phyloP scores from a whole-genome alignment of 345 rosid species.

The Reutealis trisperma region DNA sequence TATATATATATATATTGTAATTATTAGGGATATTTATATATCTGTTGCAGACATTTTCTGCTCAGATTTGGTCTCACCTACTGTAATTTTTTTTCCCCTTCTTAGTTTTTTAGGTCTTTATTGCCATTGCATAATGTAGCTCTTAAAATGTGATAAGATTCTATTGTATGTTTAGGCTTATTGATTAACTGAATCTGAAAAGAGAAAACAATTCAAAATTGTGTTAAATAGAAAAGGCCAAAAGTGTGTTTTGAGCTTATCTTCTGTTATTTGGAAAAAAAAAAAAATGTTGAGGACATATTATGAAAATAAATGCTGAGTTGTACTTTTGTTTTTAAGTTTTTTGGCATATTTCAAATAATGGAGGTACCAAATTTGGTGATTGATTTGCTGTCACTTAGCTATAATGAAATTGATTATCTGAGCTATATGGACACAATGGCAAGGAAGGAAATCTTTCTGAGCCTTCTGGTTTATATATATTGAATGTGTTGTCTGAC shows the following conservation, averaged over 20 bases:
- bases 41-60: not conserved
- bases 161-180: too few relatives aligned
- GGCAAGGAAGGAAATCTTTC: not conserved
- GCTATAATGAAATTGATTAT: not conserved
- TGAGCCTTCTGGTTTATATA: too few relatives aligned
- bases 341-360: not conserved
- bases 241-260: not conserved
- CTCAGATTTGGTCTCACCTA: not conserved
- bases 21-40: not conserved
- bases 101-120: not conserved
- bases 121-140: too few relatives aligned
- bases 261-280: not conserved
- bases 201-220: not conserved
- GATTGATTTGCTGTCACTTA: not conserved
- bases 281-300: too few relatives aligned
- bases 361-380: not conserved
- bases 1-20: too few relatives aligned
- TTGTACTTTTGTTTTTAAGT: not conserved
- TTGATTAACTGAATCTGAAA: not conserved
- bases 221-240: too few relatives aligned
- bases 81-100: not conserved
- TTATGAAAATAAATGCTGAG: not conserved
- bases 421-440: not conserved
- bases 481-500: not conserved
- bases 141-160: not conserved